Conservation (phyloP, 352 stramenopile genomes). For the Peronospora destructor region DNA sequence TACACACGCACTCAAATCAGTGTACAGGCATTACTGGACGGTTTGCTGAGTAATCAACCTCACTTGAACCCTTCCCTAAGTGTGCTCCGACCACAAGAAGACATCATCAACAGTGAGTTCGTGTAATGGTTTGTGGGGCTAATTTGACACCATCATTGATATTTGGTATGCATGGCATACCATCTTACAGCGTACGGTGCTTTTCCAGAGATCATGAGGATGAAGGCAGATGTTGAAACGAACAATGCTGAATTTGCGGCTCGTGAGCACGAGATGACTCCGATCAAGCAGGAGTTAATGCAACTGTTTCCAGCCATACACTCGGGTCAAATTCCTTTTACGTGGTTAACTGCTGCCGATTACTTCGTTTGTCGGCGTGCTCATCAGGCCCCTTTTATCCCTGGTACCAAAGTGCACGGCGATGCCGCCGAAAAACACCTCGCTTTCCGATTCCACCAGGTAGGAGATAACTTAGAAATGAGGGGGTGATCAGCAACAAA, state of each 20-base stretch:
- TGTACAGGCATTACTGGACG: slow-evolving; percentile 51
- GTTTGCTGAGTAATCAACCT: slow-evolving; percentile 34
- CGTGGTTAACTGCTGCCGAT: slow-evolving; percentile 61
- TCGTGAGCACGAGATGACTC: slow-evolving; percentile 48
- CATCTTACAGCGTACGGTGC: slow-evolving; percentile 40
- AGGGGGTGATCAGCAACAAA: not conserved
- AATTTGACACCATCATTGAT: not conserved
- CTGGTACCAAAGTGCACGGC: slow-evolving; percentile 40
- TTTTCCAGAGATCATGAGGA: slow-evolving; percentile 52
- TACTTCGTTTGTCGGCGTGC: slow-evolving; percentile 70
- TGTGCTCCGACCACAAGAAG: slow-evolving; percentile 50
- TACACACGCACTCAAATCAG: slow-evolving; percentile 80
- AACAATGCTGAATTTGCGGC: slow-evolving; percentile 42
- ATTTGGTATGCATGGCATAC: not conserved
- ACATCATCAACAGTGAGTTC: slow-evolving; percentile 79
- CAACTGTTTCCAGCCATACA: slow-evolving; percentile 46
- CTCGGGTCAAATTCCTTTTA: slow-evolving; percentile 35
- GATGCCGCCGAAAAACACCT: slow-evolving; percentile 45
- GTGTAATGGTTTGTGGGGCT: not conserved
- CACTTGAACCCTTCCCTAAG: slow-evolving; percentile 36
- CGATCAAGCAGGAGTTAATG: slow-evolving; percentile 47
- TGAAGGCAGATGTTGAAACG: slow-evolving; percentile 46
- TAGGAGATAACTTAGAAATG: slow-evolving; percentile 8
- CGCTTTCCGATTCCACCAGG: slow-evolving; percentile 69
- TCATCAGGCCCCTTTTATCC: slow-evolving; percentile 44